These are phyloP conservation scores for Trichophyton benhamiae DNA, from an alignment of 2,329 filamentous ascomycete species.

Conservation along the genomic window DNA sequence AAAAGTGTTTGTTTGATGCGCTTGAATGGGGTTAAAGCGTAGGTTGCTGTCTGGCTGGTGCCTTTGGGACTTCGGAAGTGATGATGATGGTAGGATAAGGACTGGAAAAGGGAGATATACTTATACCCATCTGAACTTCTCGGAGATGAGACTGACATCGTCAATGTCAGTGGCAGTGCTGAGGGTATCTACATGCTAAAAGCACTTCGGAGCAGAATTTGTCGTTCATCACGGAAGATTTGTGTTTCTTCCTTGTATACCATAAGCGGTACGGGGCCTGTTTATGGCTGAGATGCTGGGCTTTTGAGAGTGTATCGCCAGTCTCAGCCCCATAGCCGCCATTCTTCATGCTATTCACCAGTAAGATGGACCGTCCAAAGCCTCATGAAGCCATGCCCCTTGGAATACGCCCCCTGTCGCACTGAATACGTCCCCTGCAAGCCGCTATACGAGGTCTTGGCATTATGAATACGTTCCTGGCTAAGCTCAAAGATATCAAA, in stretches of 20 bases:
- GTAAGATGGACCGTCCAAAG: background rate
- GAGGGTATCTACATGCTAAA: background rate
- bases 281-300: background rate
- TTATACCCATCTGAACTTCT: background rate
- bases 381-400: background rate
- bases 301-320: background rate
- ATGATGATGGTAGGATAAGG: background rate
- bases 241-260: background rate
- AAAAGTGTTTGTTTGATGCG: background rate
- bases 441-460: background rate
- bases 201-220: background rate
- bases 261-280: background rate
- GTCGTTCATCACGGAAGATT: background rate
- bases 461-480: background rate
- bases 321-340: background rate
- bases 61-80: background rate
- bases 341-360: background rate
- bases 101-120: background rate
- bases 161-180: background rate
- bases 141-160: background rate
- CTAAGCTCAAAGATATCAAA: background rate
- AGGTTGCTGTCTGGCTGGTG: background rate
- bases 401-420: background rate
- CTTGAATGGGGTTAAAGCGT: background rate
- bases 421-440: slow-evolving; percentile 4